A percentile compares a stretch with the other conserved stretches of the same genome.
Conservation (phyloP, 352 stramenopile genomes). For the Globisporangium emineosum region DNA sequence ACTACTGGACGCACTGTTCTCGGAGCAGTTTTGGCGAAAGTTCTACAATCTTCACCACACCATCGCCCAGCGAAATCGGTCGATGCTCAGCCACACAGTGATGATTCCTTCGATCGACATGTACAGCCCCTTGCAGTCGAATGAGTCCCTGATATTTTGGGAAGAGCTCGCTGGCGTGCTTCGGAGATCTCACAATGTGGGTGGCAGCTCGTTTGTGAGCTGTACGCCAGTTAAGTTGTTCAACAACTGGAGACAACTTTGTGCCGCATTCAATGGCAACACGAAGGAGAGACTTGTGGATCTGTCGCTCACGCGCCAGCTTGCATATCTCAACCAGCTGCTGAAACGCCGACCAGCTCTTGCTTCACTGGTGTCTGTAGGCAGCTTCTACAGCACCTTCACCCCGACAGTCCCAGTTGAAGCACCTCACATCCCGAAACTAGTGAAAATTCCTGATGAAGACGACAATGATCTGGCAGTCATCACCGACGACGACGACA, state of each 20-base stretch:
- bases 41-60: slow-evolving; percentile 16
- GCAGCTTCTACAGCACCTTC: slow-evolving; percentile 1
- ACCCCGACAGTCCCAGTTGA: not conserved
- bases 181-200: not conserved
- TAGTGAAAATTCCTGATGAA: slow-evolving; percentile 12
- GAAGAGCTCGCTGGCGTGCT: slow-evolving; percentile 7
- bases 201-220: not conserved
- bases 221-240: not conserved
- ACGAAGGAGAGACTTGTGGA: not conserved
- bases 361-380: not conserved
- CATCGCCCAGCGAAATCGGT: slow-evolving; percentile 17
- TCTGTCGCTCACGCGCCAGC: not conserved
- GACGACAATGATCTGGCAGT: slow-evolving; percentile 10
- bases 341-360: not conserved
- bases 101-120: slow-evolving; percentile 19
- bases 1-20: slow-evolving; percentile 20
- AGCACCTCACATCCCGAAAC: not conserved
- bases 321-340: slow-evolving; percentile 4
- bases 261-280: slow-evolving; percentile 1
- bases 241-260: not conserved
- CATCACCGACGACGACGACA: slow-evolving; percentile 13
- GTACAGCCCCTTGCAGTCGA: slow-evolving; percentile 19
- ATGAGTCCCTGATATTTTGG: slow-evolving; percentile 17
- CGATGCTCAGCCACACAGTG: slow-evolving; percentile 22
- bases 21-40: slow-evolving; percentile 18